Evolutionary conservation across 2,329 filamentous ascomycete species (phyloP), one percentile per base, ranked within the genome.

Genomic region (Rhynchosporium graminicola): DNA sequence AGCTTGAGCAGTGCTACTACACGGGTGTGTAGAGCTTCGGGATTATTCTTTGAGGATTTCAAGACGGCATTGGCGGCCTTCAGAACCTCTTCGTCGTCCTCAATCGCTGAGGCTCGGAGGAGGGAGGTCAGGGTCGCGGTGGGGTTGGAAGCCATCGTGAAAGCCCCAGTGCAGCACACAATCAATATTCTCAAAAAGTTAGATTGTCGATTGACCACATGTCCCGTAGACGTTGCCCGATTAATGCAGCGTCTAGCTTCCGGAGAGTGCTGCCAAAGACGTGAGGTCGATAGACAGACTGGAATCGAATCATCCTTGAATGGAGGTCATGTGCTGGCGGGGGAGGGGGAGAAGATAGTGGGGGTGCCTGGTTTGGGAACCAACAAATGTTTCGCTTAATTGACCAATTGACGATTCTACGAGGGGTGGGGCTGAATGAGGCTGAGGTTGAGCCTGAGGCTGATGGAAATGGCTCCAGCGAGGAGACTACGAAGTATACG

Each of bases 1-100:
- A 95, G 84, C 74, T 92, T 92, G 66, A 95, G 80, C 26, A 95
- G 82, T 28, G 91, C 90, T 50, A 94, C 83, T 13, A 89, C 82
- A 64, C 88, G 87, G 42, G 87, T 88, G 74, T 88, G 87, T 43
- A 88, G 86, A 59, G 88, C 87, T 46, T 84, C 78, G 38, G 75
- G 64, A 50, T 82, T 82, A 59, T 74, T 74, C 72, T 87, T 88
- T 68, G 86, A 83, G 61, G 83, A 80, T 70, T 85, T 86, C 65
- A 88, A 76, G 56, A 85, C 82, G 47, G 83, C 82, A 71, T 85
- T 85, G 72, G 85, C 82, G 57, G 84, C 80, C 72, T 83, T 80
- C 63, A 95, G 84, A 57, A 90, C 79, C 75, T 93, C 87, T 52
- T 89, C 84, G 75, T 93, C 88, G 78, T 95, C 90, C 64, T 85